Evolutionary conservation across 371 early-diverging fungal species (phyloP), one percentile per base, ranked within the genome.

Genomic region (Thermomucor indicae-seudaticae): DNA sequence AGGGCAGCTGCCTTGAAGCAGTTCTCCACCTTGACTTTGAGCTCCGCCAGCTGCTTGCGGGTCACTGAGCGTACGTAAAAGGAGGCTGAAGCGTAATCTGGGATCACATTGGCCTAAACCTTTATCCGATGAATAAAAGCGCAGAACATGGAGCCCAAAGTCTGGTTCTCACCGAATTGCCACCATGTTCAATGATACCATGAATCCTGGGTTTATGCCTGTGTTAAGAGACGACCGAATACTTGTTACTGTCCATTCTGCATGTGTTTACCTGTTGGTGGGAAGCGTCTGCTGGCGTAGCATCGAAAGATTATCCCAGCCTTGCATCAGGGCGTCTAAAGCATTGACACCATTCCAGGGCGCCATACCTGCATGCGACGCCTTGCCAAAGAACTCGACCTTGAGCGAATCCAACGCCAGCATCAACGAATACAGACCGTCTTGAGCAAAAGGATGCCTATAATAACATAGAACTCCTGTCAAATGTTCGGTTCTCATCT

Each of bases 331-430:
- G 2, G 89, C 89, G 43, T 89, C 86, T 16, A 89, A 55, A 10
- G 90, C 90, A 53, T 91, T 89, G 46, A 83, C 64, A 1, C 91
- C 91, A 14, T 86, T 77, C 88, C 67, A 71, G 25, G 72, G 72
- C 2, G 60, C 49, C 53, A 63, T 60, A n/a, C 72, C 76, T 22
- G 86, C 86, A 60, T 88, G 88, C 23, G 81, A 68, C 7, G 80
- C 53, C 24, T 67, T 70, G n/a, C 88, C 88, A 65, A 74, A 79
- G 58, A 75, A 88, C 49, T 83, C 78, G 7, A 83, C 71, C 17
- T 51, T 30, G 19, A 81, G 38, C 0, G 55, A 34, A 49, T 75
- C 69, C 35, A 81, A 39, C 17, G 83, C 82, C 24, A 82, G 49
- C 37, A 53, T 53, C 49, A 56, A 51, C 3, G 47, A 32, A 57